phyloP scores from a whole-genome alignment of 2,329 filamentous ascomycete species.

The Plenodomus lindquistii region DNA sequence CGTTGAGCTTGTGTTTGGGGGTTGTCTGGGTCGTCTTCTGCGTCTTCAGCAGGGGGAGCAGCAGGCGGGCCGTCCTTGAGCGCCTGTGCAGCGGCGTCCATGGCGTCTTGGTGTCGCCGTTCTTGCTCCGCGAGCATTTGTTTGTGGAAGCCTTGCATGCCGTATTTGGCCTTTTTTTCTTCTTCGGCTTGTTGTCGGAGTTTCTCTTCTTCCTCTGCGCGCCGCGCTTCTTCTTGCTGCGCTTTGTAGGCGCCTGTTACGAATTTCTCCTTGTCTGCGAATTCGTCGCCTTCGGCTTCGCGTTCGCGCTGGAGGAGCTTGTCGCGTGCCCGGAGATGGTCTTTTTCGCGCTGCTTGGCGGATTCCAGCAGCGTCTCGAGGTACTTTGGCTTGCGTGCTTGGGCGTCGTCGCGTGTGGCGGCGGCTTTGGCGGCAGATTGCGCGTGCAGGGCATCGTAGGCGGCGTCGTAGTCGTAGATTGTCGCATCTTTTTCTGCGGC shows the following conservation, averaged over 20 bases:
- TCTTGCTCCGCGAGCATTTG: slow-evolving; percentile 73
- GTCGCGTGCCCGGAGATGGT: slow-evolving; percentile 77
- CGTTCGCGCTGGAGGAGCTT: slow-evolving; percentile 78
- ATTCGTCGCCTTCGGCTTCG: slow-evolving; percentile 79
- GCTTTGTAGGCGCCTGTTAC: slow-evolving; percentile 82
- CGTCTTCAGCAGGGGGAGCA: slow-evolving; percentile 18
- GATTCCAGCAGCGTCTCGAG: slow-evolving; percentile 75
- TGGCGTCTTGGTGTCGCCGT: slow-evolving; percentile 67
- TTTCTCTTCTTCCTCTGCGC: slow-evolving; percentile 73
- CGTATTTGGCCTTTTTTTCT: slow-evolving; percentile 66
- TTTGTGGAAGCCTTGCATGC: slow-evolving; percentile 79
- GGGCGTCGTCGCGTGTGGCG: slow-evolving; percentile 56
- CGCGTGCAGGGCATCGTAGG: slow-evolving; percentile 75
- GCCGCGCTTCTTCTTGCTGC: slow-evolving; percentile 75
- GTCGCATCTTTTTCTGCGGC: slow-evolving; percentile 70
- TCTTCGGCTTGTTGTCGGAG: slow-evolving; percentile 66
- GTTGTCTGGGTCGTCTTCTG: slow-evolving; percentile 29
- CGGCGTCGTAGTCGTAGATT: slow-evolving; percentile 84
- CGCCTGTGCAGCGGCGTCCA: slow-evolving; percentile 64
- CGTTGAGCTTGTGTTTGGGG: slow-evolving; percentile 64
- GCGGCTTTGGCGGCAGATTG: slow-evolving; percentile 59
- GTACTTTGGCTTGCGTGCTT: slow-evolving; percentile 73
- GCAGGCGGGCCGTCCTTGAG: slow-evolving; percentile 41
- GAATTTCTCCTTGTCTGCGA: slow-evolving; percentile 81
- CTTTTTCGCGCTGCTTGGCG: slow-evolving; percentile 75